Conservation (phyloP, 73 alveolate species). For the Urostyla sp. region DNA sequence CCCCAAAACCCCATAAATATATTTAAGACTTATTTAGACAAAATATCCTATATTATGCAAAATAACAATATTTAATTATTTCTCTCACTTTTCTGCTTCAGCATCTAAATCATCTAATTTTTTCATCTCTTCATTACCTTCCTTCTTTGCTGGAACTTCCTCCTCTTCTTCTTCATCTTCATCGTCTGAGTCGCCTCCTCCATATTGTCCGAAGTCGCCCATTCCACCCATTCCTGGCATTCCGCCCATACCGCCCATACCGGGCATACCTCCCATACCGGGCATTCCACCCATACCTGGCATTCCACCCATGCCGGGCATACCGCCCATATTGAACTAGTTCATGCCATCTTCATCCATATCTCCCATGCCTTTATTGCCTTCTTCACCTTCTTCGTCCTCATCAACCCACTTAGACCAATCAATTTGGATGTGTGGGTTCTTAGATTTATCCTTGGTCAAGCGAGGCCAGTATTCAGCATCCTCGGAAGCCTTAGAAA, state of each 20-base stretch:
- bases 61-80: too few relatives aligned
- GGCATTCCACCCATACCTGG: slow-evolving; percentile 42
- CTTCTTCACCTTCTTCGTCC: slow-evolving; percentile 75
- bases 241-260: slow-evolving; percentile 14
- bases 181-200: slow-evolving; percentile 62
- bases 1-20: too few relatives aligned
- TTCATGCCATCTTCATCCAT: slow-evolving; percentile 67
- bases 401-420: slow-evolving; percentile 82
- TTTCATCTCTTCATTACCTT: too few relatives aligned
- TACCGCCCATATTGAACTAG: slow-evolving; percentile 58
- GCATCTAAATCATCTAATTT: too few relatives aligned
- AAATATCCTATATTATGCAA: too few relatives aligned
- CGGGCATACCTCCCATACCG: slow-evolving; percentile 37
- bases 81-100: too few relatives aligned
- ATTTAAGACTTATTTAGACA: too few relatives aligned
- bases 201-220: slow-evolving; percentile 21
- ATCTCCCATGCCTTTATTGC: slow-evolving; percentile 61
- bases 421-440: slow-evolving; percentile 63
- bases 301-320: slow-evolving; percentile 37
- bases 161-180: slow-evolving; percentile 72
- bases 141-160: not conserved
- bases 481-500: slow-evolving; percentile 58
- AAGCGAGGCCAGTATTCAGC: slow-evolving; percentile 79
- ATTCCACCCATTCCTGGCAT: slow-evolving; percentile 12
- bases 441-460: slow-evolving; percentile 68